Percentiles rank a stretch among this genome's conserved stretches.
These are phyloP conservation scores for Lenwebbia sp. DNA, from an alignment of 345 rosid species.

Conservation along the genomic window DNA sequence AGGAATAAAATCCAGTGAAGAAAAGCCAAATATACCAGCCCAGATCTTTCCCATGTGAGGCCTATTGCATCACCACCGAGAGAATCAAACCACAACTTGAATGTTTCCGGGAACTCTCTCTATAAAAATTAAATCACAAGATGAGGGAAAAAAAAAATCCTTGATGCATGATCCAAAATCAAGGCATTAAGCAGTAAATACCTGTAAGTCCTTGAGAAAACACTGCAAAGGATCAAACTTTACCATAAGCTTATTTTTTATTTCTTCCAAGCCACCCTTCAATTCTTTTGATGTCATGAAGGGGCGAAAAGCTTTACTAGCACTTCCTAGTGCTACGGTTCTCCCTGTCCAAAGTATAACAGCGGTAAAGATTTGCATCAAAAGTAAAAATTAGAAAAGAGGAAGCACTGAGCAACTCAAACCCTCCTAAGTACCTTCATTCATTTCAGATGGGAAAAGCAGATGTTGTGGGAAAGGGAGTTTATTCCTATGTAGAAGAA, in stretches of 20 bases:
- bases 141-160: neutral
- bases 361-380: neutral
- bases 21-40: conserved; percentile 28
- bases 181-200: conserved; percentile 10
- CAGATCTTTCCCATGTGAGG: conserved; percentile 56
- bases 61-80: conserved; percentile 83
- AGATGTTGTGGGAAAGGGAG: conserved; percentile 66
- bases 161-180: neutral
- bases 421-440: conserved; percentile 37
- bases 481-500: conserved; percentile 73
- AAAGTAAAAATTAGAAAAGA: neutral
- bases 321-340: conserved; percentile 55
- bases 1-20: neutral
- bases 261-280: conserved; percentile 41
- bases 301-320: conserved; percentile 52
- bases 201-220: conserved; percentile 64
- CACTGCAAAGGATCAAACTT: conserved; percentile 67
- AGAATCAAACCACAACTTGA: conserved; percentile 82
- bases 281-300: conserved; percentile 44
- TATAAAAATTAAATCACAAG: conserved; percentile 9
- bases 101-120: conserved; percentile 42
- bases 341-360: conserved; percentile 35
- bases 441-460: conserved; percentile 61
- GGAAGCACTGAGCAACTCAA: neutral
- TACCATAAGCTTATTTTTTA: conserved; percentile 51